Evolutionary conservation across 345 rosid genomes (phyloP).

Genomic region (Brassica juncea): DNA sequence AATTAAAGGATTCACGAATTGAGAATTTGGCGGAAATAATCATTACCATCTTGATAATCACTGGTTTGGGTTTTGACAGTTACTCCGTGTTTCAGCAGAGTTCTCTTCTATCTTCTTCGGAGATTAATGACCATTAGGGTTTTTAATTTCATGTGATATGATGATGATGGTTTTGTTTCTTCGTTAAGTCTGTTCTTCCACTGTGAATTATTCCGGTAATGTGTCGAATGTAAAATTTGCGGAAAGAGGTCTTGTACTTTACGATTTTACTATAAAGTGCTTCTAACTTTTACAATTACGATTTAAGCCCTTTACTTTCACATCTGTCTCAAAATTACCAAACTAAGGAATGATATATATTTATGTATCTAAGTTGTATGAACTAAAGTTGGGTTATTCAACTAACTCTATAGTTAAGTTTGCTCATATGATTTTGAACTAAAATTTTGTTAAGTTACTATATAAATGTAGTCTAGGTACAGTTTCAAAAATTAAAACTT

Average conservation of each 20-base stretch:
- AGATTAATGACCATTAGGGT: slow-evolving; percentile 13
- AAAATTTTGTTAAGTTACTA: not conserved
- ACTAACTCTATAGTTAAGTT: not conserved
- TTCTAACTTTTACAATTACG: not conserved
- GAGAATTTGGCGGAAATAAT: not conserved
- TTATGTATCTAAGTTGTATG: not conserved
- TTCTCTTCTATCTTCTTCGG: not conserved
- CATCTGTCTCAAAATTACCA: too few relatives aligned
- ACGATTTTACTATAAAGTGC: not conserved
- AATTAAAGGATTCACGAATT: not conserved
- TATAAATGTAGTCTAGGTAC: not conserved
- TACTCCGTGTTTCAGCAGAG: slow-evolving; percentile 12
- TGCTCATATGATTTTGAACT: not conserved
- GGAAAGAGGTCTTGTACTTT: not conserved
- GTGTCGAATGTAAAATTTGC: not conserved
- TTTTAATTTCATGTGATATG: not conserved
- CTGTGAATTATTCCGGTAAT: not conserved
- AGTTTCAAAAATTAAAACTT: too few relatives aligned
- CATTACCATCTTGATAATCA: slow-evolving; percentile 32
- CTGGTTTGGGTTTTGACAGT: not conserved
- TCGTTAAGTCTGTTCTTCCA: not conserved
- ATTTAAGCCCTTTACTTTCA: not conserved
- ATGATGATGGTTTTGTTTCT: slow-evolving; percentile 8
- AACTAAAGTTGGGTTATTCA: not conserved
- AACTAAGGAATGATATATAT: too few relatives aligned